A percentile compares a stretch with the other conserved stretches of the same genome.
These are phyloP conservation scores for Rhododendron molle DNA, from an alignment of 148 eudicot species.

Conservation along the genomic window DNA sequence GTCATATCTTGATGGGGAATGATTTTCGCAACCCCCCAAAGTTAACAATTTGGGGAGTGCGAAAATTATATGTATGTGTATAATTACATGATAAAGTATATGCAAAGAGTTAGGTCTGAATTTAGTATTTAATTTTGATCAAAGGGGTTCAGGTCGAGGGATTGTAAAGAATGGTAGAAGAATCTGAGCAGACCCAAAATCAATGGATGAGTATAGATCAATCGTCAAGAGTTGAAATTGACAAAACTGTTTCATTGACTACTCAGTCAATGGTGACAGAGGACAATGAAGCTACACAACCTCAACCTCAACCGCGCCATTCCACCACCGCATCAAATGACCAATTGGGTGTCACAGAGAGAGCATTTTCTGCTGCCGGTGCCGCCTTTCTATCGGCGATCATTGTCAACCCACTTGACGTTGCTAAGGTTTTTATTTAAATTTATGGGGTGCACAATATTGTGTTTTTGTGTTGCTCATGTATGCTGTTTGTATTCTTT, in stretches of 20 bases:
- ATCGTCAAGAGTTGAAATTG: slow-evolving; percentile 21
- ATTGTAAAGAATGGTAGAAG: slow-evolving; percentile 26
- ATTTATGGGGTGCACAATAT: background rate
- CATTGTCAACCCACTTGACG: slow-evolving; percentile 93
- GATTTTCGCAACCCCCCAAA: no score
- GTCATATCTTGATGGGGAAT: background rate
- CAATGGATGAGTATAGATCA: slow-evolving; percentile 31
- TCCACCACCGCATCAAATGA: slow-evolving; percentile 21
- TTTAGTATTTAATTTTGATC: background rate
- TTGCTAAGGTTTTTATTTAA: slow-evolving; percentile 58
- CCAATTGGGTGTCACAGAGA: slow-evolving; percentile 41
- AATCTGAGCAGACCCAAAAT: slow-evolving; percentile 23
- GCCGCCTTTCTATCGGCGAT: slow-evolving; percentile 88
- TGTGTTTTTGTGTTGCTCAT: background rate
- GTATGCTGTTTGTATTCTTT: background rate
- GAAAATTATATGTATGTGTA: background rate
- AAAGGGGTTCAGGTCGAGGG: background rate
- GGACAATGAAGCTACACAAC: slow-evolving; percentile 10
- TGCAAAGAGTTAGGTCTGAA: background rate
- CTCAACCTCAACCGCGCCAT: slow-evolving; percentile 8
- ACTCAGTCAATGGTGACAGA: slow-evolving; percentile 25
- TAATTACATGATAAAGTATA: no score
- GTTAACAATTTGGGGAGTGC: no score
- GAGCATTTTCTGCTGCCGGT: slow-evolving; percentile 90
- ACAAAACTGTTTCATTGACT: slow-evolving; percentile 16